Evolutionary conservation across 1,139 yeast species (phyloP), one percentile per base, ranked within the genome.

Genomic region (Geotrichum cucujoidarum): DNA sequence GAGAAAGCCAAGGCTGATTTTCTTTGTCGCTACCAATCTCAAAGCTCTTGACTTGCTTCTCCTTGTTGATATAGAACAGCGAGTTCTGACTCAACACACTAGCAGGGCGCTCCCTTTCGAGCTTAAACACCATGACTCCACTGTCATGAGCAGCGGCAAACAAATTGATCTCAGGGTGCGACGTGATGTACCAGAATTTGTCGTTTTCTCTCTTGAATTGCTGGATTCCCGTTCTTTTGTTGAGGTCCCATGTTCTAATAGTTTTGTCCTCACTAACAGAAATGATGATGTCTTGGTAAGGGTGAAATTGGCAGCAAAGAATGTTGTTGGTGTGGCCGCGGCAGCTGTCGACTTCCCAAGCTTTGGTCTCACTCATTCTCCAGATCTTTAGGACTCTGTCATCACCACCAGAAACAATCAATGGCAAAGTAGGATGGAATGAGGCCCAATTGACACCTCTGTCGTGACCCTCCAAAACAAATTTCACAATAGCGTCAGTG

Each of bases 281-380:
- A 49, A 94, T 73, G 57, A 94, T 90, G 64, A 92, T 73, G 60
- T 92, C 97, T 68, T 89, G 95, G 58, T 80, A 81, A 38, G 98
- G 97, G 62, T 92, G 97, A 78, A 94, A 94, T 48, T 87, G 73
- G 37, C 89, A 90, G 66, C 95, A 76, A 50, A 90, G 81, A 49
- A 92, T 95, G 63, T 88, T 89, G 63, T 92, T 90, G 40, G 95
- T 84, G 67, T 94, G 99, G 48, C 98, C 98, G 62, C 98, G 80
- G 69, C 97, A 92, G 38, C 97, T 88, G 64, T 94, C 99, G 48
- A 94, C 95, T 68, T 94, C 98, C 97, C 98, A 94, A 29, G 98
- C 98, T 69, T 90, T 89, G 33, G 95, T 83, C 60, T 94, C 97
- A 62, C 90, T 83, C 97, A 90, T 89, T 69, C 98, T 80, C 98